phyloP scores from a whole-genome alignment of 495 filamentous ascomycete genomes.

The Xylaria bambusicola region DNA sequence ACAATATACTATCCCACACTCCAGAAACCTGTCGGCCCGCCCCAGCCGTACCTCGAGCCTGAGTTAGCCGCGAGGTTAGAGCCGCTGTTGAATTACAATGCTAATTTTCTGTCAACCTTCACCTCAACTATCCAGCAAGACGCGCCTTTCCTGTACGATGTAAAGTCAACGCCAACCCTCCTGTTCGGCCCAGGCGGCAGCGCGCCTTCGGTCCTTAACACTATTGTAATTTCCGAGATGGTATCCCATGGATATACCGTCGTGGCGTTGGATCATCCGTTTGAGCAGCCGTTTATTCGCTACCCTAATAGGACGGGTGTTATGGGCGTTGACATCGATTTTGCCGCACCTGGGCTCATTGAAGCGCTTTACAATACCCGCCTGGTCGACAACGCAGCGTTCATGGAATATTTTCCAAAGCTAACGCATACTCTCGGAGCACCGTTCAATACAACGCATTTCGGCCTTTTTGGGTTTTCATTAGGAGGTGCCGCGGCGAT shows the following conservation, averaged over 20 bases:
- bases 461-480: slow-evolving; percentile 51
- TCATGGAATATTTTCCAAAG: slow-evolving; percentile 15
- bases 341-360: slow-evolving; percentile 8
- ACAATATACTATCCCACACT: slow-evolving; percentile 30
- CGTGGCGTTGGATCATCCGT: slow-evolving; percentile 50
- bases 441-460: slow-evolving; percentile 28
- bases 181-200: slow-evolving; percentile 27
- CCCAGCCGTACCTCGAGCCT: slow-evolving; percentile 23
- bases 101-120: slow-evolving; percentile 17
- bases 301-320: slow-evolving; percentile 48
- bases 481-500: slow-evolving; percentile 34
- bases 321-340: slow-evolving; percentile 22
- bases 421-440: background rate
- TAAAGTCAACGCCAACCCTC: slow-evolving; percentile 11
- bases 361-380: slow-evolving; percentile 20
- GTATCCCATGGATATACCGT: slow-evolving; percentile 53
- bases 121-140: slow-evolving; percentile 24
- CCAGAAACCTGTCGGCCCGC: slow-evolving; percentile 13
- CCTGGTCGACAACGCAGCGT: slow-evolving; percentile 20
- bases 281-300: slow-evolving; percentile 47
- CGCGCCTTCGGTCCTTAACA: slow-evolving; percentile 35
- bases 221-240: slow-evolving; percentile 42
- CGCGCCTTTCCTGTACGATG: slow-evolving; percentile 18
- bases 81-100: slow-evolving; percentile 19
- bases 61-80: slow-evolving; percentile 24